Evolutionary conservation across 345 rosid genomes (phyloP).

Genomic region (Aquilaria malaccensis): DNA sequence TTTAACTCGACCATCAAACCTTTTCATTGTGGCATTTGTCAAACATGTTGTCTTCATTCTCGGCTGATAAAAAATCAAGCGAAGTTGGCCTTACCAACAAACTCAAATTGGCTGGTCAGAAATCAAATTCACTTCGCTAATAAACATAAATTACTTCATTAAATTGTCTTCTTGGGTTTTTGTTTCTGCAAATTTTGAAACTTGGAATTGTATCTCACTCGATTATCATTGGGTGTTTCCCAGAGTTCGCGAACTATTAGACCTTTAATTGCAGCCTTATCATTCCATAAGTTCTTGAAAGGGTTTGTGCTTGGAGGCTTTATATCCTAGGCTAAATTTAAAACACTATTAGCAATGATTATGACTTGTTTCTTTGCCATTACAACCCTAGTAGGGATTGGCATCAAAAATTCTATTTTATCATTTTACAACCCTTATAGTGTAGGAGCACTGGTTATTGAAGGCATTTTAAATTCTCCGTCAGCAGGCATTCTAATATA

Average conservation of each 20-base stretch:
- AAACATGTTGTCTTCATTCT: too few species aligned
- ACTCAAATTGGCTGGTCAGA: too few species aligned
- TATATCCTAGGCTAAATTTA: conserved; percentile 72
- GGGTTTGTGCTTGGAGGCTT: conserved; percentile 95
- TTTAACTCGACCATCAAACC: too few species aligned
- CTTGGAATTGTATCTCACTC: conserved; percentile 95
- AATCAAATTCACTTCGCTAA: too few species aligned
- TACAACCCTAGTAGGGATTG: conserved; percentile 67
- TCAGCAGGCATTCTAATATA: conserved; percentile 88
- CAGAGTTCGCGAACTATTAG: conserved; percentile 79
- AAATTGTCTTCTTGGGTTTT: background rate
- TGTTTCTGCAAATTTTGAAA: conserved; percentile 55
- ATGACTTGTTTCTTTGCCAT: conserved; percentile 79
- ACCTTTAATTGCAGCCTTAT: conserved; percentile 78
- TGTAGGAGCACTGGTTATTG: conserved; percentile 47
- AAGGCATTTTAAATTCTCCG: conserved; percentile 74
- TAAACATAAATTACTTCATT: too few species aligned
- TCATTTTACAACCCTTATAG: conserved; percentile 59
- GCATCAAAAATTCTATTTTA: conserved; percentile 53
- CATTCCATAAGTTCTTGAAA: conserved; percentile 94
- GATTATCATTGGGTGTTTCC: conserved; percentile 81
- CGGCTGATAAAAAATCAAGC: too few species aligned
- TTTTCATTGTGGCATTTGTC: too few species aligned
- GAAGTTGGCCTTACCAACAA: too few species aligned
- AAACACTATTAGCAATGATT: conserved; percentile 30